These are phyloP conservation scores for Termitomyces sp. DNA, from an alignment of 768 basidiomycete species.

Conservation along the genomic window DNA sequence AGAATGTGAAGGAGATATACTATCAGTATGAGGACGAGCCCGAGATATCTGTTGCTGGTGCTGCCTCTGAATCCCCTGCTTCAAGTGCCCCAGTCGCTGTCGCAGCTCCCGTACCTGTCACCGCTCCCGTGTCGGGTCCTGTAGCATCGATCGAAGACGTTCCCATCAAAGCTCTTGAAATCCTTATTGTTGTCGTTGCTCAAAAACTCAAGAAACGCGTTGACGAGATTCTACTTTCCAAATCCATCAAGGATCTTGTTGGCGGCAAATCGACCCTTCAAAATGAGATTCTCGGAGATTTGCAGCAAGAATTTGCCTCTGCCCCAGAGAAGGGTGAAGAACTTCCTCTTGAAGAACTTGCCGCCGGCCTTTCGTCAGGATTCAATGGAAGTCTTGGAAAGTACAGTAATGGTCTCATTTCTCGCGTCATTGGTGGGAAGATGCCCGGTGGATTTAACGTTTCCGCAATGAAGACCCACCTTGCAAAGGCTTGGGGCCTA, in stretches of 20 bases:
- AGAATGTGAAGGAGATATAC: conserved; percentile 95
- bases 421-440: conserved; percentile 89
- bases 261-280: conserved; percentile 98
- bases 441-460: conserved; percentile 99
- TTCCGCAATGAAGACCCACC: conserved; percentile 82
- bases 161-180: conserved; percentile 87
- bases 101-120: conserved; percentile 33
- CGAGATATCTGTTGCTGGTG: conserved; percentile 35
- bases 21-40: conserved; percentile 93
- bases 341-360: conserved; percentile 92
- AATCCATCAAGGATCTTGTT: conserved; percentile 97
- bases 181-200: conserved; percentile 83
- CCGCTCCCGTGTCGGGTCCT: conserved; percentile 49
- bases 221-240: conserved; percentile 82
- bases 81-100: conserved; percentile 31
- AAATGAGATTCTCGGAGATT: conserved; percentile 96
- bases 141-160: conserved; percentile 81
- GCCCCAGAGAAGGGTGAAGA: conserved; percentile 99
- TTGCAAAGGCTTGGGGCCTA: conserved; percentile 94
- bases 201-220: conserved; percentile 98
- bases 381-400: conserved; percentile 89
- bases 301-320: conserved; percentile 90
- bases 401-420: conserved; percentile 85
- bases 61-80: conserved; percentile 26
- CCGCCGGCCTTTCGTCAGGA: conserved; percentile 74